Conservation (phyloP, 2,329 filamentous ascomycete species). For the Phyllosticta citriasiana region DNA sequence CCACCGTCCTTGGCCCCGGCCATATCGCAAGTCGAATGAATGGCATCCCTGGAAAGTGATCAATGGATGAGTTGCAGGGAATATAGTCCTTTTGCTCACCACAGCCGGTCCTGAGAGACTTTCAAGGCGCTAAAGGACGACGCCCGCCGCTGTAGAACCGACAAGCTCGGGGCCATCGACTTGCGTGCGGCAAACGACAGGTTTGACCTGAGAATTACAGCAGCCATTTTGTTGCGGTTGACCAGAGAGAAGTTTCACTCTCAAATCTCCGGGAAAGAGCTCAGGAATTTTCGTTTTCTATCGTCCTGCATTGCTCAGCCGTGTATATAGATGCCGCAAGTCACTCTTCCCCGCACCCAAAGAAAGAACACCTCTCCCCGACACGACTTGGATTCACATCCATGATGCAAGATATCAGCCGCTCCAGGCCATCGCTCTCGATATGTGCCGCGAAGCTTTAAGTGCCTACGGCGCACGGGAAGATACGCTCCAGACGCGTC, state of each 20-base stretch:
- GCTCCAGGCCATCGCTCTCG: neutral
- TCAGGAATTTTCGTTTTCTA: neutral
- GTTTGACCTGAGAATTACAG: neutral
- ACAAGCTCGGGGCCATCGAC: neutral
- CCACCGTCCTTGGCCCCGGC: constrained; percentile 6
- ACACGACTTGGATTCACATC: neutral
- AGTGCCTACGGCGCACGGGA: neutral
- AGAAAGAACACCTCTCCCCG: neutral
- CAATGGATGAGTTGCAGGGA: neutral
- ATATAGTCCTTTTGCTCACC: neutral
- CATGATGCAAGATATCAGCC: neutral
- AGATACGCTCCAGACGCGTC: neutral
- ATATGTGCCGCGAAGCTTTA: neutral
- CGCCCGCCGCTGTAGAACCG: neutral
- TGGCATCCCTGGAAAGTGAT: neutral
- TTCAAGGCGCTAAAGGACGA: neutral
- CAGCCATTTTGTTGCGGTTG: neutral
- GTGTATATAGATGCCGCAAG: neutral
- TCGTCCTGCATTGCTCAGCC: neutral
- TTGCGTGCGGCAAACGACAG: neutral
- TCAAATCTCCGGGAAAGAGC: neutral
- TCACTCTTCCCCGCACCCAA: neutral
- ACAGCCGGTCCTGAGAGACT: neutral
- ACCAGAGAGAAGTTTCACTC: neutral
- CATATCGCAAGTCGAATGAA: neutral